Evolutionary conservation across 2,329 filamentous ascomycete species (phyloP).

Genomic region (Lachnellula suecica): DNA sequence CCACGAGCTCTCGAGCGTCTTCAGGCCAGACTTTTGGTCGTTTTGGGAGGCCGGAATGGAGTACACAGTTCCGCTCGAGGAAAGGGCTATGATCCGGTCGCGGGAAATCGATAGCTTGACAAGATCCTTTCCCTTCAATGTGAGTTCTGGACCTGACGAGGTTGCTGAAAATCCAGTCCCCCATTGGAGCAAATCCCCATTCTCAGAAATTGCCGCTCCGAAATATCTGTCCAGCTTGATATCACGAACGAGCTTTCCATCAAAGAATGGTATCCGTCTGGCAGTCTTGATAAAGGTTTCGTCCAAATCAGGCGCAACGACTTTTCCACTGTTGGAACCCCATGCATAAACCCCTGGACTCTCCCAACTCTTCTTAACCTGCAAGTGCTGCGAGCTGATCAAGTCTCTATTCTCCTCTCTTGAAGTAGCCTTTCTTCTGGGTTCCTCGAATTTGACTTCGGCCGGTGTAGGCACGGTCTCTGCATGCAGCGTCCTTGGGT

Average conservation of each 20-base stretch:
- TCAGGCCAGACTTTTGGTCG: conserved; percentile 67
- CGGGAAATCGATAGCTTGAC: conserved; percentile 72
- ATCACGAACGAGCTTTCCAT: conserved; percentile 80
- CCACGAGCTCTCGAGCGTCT: conserved; percentile 65
- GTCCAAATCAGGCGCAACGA: conserved; percentile 81
- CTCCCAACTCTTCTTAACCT: conserved; percentile 79
- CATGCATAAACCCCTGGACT: conserved; percentile 90
- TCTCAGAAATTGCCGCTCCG: conserved; percentile 83
- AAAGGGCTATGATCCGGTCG: conserved; percentile 81
- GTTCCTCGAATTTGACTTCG: conserved; percentile 67
- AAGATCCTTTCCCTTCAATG: conserved; percentile 79
- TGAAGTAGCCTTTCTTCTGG: conserved; percentile 54
- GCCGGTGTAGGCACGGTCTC: conserved; percentile 37
- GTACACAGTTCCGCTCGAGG: conserved; percentile 74
- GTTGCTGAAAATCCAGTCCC: conserved; percentile 72
- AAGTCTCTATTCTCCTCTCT: conserved; percentile 73
- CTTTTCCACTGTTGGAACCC: conserved; percentile 82
- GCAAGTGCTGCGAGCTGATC: conserved; percentile 82
- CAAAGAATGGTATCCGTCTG: conserved; percentile 75
- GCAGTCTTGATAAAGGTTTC: conserved; percentile 80
- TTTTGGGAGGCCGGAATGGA: conserved; percentile 75
- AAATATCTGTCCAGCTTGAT: conserved; percentile 81
- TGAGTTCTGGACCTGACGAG: conserved; percentile 63
- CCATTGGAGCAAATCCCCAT: conserved; percentile 91
- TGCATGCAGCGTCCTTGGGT: conserved; percentile 26